Conservation (phyloP, 306 rosid genomes). For the Cucurbita moschata region DNA sequence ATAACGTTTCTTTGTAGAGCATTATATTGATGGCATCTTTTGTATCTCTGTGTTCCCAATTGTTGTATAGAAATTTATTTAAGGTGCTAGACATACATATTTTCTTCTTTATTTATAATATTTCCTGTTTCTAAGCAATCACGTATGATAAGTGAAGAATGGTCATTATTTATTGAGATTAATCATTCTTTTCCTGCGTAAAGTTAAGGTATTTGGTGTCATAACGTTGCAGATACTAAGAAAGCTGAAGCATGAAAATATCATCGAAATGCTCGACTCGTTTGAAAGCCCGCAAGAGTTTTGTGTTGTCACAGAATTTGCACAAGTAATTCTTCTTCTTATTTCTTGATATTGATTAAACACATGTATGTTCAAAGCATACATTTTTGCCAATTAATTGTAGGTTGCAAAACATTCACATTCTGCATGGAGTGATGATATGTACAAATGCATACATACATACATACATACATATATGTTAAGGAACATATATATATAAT, state of each 20-base stretch:
- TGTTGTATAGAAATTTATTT: too few species aligned
- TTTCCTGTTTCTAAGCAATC: background rate
- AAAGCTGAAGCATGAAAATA: constrained; percentile 88
- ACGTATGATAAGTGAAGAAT: background rate
- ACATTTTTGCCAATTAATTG: background rate
- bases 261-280: constrained; percentile 94
- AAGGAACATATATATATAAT: too few species aligned
- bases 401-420: background rate
- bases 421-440: background rate
- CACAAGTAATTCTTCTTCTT: constrained; percentile 47
- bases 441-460: too few species aligned
- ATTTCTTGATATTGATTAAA: background rate
- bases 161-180: background rate
- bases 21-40: background rate
- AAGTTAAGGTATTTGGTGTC: background rate
- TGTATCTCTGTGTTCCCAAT: background rate
- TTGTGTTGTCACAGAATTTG: constrained; percentile 95
- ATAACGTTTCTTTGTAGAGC: background rate
- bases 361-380: background rate
- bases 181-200: background rate
- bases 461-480: too few species aligned
- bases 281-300: constrained; percentile 95
- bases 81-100: background rate
- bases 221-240: constrained; percentile 58
- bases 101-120: background rate